Evolutionary conservation across 2,329 filamentous ascomycete genomes (phyloP).

Genomic region (Tympanopsis confertula): DNA sequence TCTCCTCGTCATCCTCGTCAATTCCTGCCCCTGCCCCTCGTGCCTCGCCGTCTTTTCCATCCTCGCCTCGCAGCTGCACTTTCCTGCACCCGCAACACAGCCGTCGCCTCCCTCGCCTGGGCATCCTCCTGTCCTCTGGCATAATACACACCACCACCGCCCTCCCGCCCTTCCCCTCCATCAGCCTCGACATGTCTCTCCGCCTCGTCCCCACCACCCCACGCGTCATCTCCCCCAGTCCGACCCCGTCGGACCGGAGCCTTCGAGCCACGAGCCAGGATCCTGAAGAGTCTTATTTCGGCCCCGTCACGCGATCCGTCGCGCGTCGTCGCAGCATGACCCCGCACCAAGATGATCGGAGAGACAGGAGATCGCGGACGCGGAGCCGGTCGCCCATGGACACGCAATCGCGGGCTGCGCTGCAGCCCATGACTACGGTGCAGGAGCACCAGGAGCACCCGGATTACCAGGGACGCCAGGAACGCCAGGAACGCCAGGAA

Average conservation of each 20-base stretch:
- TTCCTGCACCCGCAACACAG: no score
- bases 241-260: conserved; percentile 49
- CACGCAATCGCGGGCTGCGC: conserved; percentile 33
- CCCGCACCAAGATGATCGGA: conserved; percentile 40
- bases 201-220: conserved; percentile 63
- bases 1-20: neutral
- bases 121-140: neutral
- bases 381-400: conserved; percentile 60
- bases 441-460: conserved; percentile 11
- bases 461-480: conserved; percentile 19
- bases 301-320: conserved; percentile 67
- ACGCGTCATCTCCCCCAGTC: conserved; percentile 81
- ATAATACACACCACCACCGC: neutral
- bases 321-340: conserved; percentile 42
- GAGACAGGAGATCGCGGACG: conserved; percentile 51
- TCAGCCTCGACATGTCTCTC: conserved; percentile 35
- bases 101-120: neutral
- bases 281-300: conserved; percentile 41
- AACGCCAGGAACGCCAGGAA: no score
- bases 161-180: conserved; percentile 10
- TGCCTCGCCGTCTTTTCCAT: neutral
- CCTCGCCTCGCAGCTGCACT: no score
- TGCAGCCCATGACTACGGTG: conserved; percentile 18
- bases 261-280: conserved; percentile 27
- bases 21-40: neutral